Evolutionary conservation across 805 yeast genomes (phyloP).

Genomic region (Zygosaccharomyces bisporus): DNA sequence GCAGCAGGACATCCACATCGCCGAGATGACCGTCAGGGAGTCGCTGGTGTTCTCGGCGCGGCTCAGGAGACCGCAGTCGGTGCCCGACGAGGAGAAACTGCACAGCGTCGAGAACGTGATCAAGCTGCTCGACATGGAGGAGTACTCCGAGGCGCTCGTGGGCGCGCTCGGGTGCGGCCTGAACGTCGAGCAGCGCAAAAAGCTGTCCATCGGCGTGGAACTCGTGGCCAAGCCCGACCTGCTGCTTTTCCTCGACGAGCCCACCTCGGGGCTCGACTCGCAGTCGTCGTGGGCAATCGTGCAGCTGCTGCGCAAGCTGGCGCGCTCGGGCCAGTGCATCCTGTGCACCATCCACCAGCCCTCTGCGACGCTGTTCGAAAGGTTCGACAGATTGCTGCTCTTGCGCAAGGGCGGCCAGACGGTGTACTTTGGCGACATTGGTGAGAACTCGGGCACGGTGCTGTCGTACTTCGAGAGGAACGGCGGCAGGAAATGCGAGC

Average conservation of each 20-base stretch:
- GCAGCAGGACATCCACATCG: slow-evolving; percentile 52
- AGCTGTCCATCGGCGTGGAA: slow-evolving; percentile 45
- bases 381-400: slow-evolving; percentile 45
- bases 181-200: slow-evolving; percentile 44
- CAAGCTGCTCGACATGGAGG: slow-evolving; percentile 46
- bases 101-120: slow-evolving; percentile 52
- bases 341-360: slow-evolving; percentile 58
- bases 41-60: slow-evolving; percentile 47
- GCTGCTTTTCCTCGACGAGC: slow-evolving; percentile 48
- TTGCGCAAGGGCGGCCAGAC: slow-evolving; percentile 50
- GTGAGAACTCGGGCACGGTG: slow-evolving; percentile 44
- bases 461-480: slow-evolving; percentile 58
- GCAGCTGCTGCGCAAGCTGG: slow-evolving; percentile 42
- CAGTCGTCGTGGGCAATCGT: slow-evolving; percentile 52
- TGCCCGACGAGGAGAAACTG: slow-evolving; percentile 39
- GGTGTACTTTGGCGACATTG: slow-evolving; percentile 37
- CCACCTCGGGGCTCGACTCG: slow-evolving; percentile 52
- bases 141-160: slow-evolving; percentile 52
- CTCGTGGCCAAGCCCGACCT: slow-evolving; percentile 46
- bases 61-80: slow-evolving; percentile 47
- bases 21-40: slow-evolving; percentile 36
- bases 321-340: slow-evolving; percentile 48
- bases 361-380: slow-evolving; percentile 47
- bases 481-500: slow-evolving; percentile 60
- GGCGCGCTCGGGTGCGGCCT: slow-evolving; percentile 43